A percentile compares a stretch with the other conserved stretches of the same genome.
These are phyloP conservation scores for Penicillium sp. DNA, from an alignment of 2,329 filamentous ascomycete species.

Conservation along the genomic window DNA sequence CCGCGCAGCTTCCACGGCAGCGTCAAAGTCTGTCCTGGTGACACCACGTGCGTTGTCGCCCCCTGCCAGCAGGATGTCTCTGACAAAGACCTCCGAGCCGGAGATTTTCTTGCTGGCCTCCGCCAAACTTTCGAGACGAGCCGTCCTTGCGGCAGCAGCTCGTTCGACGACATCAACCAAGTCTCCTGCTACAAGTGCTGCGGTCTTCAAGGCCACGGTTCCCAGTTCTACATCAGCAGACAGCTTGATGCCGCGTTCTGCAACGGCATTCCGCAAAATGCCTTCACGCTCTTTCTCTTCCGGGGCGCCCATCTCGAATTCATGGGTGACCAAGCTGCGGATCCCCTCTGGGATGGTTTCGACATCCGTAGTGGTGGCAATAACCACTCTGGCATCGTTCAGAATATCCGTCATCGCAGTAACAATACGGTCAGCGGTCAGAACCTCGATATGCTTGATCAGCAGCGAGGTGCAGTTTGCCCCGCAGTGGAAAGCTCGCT, in stretches of 20 bases:
- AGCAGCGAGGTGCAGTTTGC: constrained; percentile 76
- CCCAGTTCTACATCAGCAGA: constrained; percentile 79
- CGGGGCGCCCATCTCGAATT: constrained; percentile 87
- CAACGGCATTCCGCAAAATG: constrained; percentile 74
- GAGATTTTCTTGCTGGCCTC: constrained; percentile 31
- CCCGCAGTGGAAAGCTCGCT: constrained; percentile 84
- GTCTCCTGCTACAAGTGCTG: constrained; percentile 89
- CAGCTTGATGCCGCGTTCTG: constrained; percentile 70
- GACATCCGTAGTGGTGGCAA: constrained; percentile 91
- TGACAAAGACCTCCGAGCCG: constrained; percentile 55
- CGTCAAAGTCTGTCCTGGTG: constrained; percentile 78
- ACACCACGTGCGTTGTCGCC: constrained; percentile 74
- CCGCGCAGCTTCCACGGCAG: constrained; percentile 89
- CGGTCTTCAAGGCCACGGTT: constrained; percentile 87
- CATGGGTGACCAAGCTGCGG: constrained; percentile 87
- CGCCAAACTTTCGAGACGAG: constrained; percentile 71
- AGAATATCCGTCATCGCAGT: constrained; percentile 80
- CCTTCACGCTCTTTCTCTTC: constrained; percentile 90
- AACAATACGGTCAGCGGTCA: constrained; percentile 87
- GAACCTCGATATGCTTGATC: constrained; percentile 83
- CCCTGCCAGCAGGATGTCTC: constrained; percentile 84
- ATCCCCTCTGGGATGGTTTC: constrained; percentile 91
- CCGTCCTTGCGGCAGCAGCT: constrained; percentile 70
- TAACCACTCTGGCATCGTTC: constrained; percentile 71
- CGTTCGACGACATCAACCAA: constrained; percentile 91